These are phyloP conservation scores for Cokeromyces recurvatus DNA, from an alignment of 371 early-diverging fungal genomes.

Conservation along the genomic window DNA sequence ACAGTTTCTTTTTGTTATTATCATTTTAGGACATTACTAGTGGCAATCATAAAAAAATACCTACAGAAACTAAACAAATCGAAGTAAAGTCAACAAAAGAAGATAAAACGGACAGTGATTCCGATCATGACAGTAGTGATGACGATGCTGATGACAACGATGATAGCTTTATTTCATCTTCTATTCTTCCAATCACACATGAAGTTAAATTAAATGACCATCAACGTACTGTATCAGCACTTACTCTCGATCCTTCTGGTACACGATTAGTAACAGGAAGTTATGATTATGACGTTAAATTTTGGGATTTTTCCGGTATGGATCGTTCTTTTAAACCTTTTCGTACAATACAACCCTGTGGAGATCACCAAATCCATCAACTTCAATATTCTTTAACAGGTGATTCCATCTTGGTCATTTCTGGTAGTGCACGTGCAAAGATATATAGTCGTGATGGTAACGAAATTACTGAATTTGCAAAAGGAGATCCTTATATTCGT, in stretches of 20 bases:
- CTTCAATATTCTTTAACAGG: slow-evolving; percentile 76
- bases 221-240: slow-evolving; percentile 68
- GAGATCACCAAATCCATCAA: slow-evolving; percentile 83
- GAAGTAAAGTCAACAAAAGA: neutral
- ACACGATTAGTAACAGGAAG: slow-evolving; percentile 77
- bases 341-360: slow-evolving; percentile 75
- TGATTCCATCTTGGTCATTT: slow-evolving; percentile 75
- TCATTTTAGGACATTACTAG: neutral
- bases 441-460: slow-evolving; percentile 80
- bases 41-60: neutral
- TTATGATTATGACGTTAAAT: slow-evolving; percentile 75
- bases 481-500: slow-evolving; percentile 92
- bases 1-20: neutral
- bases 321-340: slow-evolving; percentile 73
- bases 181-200: slow-evolving; percentile 63
- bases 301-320: slow-evolving; percentile 95
- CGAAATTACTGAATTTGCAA: slow-evolving; percentile 67
- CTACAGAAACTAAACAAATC: neutral
- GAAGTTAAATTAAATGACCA: slow-evolving; percentile 68
- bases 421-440: slow-evolving; percentile 70
- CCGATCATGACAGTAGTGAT: slow-evolving; percentile 9
- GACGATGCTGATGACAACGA: slow-evolving; percentile 21
- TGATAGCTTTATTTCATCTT: slow-evolving; percentile 11
- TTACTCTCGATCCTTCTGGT: slow-evolving; percentile 83
- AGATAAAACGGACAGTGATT: neutral